Evolutionary conservation across 805 yeast species (phyloP), one percentile per base, ranked within the genome.

Genomic region (Priceomyces fermenticarens): DNA sequence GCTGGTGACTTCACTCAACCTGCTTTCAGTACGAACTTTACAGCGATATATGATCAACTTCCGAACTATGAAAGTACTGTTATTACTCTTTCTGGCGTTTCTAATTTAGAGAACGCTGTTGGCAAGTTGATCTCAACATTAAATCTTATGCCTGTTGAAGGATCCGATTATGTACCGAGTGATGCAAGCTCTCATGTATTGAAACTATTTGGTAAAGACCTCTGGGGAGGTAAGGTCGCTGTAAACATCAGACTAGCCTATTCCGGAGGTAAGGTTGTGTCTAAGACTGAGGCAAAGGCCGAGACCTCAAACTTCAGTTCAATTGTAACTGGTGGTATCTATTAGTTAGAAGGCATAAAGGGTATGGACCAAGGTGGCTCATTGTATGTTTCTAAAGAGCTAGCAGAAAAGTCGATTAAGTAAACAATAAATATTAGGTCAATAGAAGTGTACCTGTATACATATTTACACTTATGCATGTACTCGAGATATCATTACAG

Each of bases 1-100:
- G 81, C 93, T 8, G 96, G 96, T 29, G 97, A 89, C 60, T 91
- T 81, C 64, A 73, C 88, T 43, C 65, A 70, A 40, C 95, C 96
- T 39, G 72, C 88, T 16, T 88, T 79, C 60, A 78, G 83, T 47
- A 88, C 93, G 32, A 79, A 82, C 64, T 89, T 89, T 60, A 78
- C 83, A 5, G 70, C 76, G 32, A 68, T 78, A 30, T 88, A 84
- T 72, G 96, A 87, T 53, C 88, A 81, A 62, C 72, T 90, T 48
- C 70, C 77, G 8, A 59, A 69, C 45, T 58, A 62, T 47, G 89
- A 86, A 36, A 68, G 79, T 32, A 81, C 82, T 12, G 88, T 90
- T 16, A 81, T 78, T 62, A 85, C 82, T 48, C 70, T 90, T 43
- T 69, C 75, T 36, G 65, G 70, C 12, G 64, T 53, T n/a, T 52